Conservation (phyloP, 2,329 filamentous ascomycete genomes). For the Helotiales sp. region DNA sequence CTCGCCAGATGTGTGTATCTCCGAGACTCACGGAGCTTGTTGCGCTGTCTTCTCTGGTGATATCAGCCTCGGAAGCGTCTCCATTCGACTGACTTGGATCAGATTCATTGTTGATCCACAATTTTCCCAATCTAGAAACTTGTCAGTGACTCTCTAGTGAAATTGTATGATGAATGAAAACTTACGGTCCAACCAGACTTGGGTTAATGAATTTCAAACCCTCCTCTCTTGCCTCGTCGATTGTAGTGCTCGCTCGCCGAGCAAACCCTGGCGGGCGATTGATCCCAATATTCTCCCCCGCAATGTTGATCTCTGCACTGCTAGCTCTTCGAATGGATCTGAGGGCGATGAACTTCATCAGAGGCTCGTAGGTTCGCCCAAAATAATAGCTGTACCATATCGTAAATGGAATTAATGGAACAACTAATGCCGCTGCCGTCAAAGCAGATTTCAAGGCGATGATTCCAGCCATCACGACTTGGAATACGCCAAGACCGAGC, state of each 20-base stretch:
- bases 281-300: slow-evolving; percentile 47
- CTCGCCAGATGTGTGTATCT: slow-evolving; percentile 57
- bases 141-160: slow-evolving; percentile 19
- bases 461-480: slow-evolving; percentile 87
- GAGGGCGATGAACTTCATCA: slow-evolving; percentile 91
- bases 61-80: slow-evolving; percentile 17
- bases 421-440: slow-evolving; percentile 71
- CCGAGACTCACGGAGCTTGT: slow-evolving; percentile 54
- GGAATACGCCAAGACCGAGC: slow-evolving; percentile 84
- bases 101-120: slow-evolving; percentile 60
- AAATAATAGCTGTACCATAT: slow-evolving; percentile 91
- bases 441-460: slow-evolving; percentile 77
- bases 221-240: slow-evolving; percentile 75
- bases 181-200: slow-evolving; percentile 70
- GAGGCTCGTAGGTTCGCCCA: slow-evolving; percentile 77
- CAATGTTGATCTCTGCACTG: slow-evolving; percentile 51
- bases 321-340: slow-evolving; percentile 76
- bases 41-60: slow-evolving; percentile 45
- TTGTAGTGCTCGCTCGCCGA: slow-evolving; percentile 55
- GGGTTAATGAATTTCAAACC: slow-evolving; percentile 78
- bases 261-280: slow-evolving; percentile 33
- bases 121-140: slow-evolving; percentile 62
- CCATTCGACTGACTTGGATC: slow-evolving; percentile 24
- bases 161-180: too few relatives aligned
- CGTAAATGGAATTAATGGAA: slow-evolving; percentile 79